Conservation (phyloP, 106 monocot species). For the Phalaenopsis equestris region DNA sequence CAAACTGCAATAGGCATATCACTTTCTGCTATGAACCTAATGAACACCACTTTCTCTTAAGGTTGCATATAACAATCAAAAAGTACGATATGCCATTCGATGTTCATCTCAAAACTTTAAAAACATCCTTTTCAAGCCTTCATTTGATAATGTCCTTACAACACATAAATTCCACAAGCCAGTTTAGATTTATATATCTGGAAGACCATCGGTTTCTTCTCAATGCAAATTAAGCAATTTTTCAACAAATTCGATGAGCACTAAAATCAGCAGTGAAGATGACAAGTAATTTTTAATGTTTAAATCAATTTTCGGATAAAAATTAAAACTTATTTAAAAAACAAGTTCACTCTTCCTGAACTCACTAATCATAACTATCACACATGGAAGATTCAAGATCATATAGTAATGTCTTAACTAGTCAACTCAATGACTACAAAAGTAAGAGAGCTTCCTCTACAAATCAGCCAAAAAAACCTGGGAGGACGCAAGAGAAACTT, state of each 20-base stretch:
- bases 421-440: too few species aligned
- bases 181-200: not conserved
- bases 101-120: not conserved
- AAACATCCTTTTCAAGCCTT: not conserved
- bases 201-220: not conserved
- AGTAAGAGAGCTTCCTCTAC: too few species aligned
- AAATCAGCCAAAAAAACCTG: too few species aligned
- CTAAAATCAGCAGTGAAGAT: not conserved
- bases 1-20: not conserved
- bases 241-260: not conserved
- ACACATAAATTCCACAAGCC: not conserved
- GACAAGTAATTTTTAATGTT: too few species aligned
- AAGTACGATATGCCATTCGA: not conserved
- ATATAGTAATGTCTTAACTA: too few species aligned
- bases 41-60: not conserved
- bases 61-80: not conserved
- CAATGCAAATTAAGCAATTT: not conserved
- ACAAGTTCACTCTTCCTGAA: too few species aligned
- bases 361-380: too few species aligned
- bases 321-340: too few species aligned
- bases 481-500: too few species aligned
- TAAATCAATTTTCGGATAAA: too few species aligned
- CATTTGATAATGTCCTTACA: not conserved
- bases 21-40: not conserved
- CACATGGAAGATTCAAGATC: too few species aligned